Conservation (phyloP, 1,284 basidiomycete genomes). For the Calocybe gambosa region DNA sequence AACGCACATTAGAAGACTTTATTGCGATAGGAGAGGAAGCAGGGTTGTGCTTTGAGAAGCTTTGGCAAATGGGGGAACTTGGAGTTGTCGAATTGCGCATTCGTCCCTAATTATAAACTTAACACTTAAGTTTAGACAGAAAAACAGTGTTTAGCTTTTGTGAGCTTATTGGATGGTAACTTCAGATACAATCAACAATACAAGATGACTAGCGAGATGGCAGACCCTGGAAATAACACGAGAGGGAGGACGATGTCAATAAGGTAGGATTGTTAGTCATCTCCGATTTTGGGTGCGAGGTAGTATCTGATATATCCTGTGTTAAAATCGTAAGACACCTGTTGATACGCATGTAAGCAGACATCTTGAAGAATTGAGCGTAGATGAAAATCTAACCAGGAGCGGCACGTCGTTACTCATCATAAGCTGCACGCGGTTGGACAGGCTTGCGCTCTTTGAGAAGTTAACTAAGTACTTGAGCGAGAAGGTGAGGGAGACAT, state of each 20-base stretch:
- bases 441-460: conserved; percentile 83
- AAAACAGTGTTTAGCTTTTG: too few species aligned
- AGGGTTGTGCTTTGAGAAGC: conserved; percentile 26
- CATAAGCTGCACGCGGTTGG: conserved; percentile 67
- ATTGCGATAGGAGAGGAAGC: conserved; percentile 20
- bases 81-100: conserved; percentile 23
- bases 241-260: too few species aligned
- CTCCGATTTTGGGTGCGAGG: conserved; percentile 85
- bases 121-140: too few species aligned
- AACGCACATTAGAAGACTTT: conserved; percentile 21
- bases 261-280: conserved; percentile 30
- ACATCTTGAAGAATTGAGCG: not conserved
- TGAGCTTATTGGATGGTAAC: too few species aligned
- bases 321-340: conserved; percentile 85
- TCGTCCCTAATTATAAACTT: not conserved
- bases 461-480: conserved; percentile 98
- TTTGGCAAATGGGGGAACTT: conserved; percentile 28
- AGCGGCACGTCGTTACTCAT: conserved; percentile 91
- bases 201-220: too few species aligned
- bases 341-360: conserved; percentile 2
- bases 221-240: too few species aligned
- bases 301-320: conserved; percentile 83
- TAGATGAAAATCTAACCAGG: conserved; percentile 47
- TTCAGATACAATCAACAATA: too few species aligned
- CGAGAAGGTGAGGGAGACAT: conserved; percentile 92